Conservation (phyloP, 2,329 filamentous ascomycete species). For the Diplodia seriata region DNA sequence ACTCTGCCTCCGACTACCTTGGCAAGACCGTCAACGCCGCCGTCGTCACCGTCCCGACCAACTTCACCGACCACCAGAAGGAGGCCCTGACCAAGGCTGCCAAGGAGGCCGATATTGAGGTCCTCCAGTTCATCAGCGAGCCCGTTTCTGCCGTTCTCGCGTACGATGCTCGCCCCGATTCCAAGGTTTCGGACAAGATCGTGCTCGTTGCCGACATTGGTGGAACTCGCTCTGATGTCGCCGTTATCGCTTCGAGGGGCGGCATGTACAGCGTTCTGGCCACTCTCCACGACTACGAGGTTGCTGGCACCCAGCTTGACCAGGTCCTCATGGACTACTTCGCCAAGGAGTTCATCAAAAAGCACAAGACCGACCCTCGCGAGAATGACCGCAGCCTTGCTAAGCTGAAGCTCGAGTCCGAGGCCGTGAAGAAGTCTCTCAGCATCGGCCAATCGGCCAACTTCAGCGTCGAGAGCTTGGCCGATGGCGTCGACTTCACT, state of each 20-base stretch:
- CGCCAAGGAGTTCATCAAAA: conserved; percentile 98
- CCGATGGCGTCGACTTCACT: conserved; percentile 88
- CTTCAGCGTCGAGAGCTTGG: conserved; percentile 91
- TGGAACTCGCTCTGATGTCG: conserved; percentile 88
- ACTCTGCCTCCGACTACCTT: conserved; percentile 87
- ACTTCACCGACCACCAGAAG: conserved; percentile 88
- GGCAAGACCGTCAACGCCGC: conserved; percentile 94
- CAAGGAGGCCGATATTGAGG: conserved; percentile 80
- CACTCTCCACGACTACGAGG: conserved; percentile 94
- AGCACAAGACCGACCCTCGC: conserved; percentile 85
- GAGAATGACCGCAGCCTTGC: conserved; percentile 81
- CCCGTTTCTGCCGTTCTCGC: conserved; percentile 87
- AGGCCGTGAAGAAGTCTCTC: conserved; percentile 89
- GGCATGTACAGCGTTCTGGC: conserved; percentile 97
- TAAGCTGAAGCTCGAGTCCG: conserved; percentile 90
- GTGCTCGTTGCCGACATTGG: conserved; percentile 92
- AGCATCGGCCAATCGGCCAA: conserved; percentile 86
- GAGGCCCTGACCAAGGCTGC: conserved; percentile 79
- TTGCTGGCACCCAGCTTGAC: conserved; percentile 84
- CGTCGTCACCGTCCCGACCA: conserved; percentile 91
- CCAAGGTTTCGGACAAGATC: conserved; percentile 80
- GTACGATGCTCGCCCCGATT: conserved; percentile 85
- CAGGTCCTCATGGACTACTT: conserved; percentile 94
- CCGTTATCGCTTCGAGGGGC: conserved; percentile 87
- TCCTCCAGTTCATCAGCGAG: conserved; percentile 92